These are phyloP conservation scores for Isoetes engelmannii DNA, from an alignment of 83 land plant species.

Conservation along the genomic window DNA sequence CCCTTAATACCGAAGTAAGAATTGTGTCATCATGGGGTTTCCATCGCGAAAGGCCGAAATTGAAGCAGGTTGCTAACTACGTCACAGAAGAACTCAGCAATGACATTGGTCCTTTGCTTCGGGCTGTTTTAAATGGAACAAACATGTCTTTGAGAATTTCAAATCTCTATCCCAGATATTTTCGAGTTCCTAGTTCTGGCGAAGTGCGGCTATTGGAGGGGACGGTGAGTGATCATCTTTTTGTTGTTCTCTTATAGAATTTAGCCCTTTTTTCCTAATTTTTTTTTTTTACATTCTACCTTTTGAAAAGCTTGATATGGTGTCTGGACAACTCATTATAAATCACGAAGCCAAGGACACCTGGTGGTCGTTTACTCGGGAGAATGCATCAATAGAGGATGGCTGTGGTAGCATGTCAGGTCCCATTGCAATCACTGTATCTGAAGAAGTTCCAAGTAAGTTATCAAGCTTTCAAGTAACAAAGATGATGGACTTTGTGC, in stretches of 20 bases:
- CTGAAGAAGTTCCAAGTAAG: conserved; percentile 99
- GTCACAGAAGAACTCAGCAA: conserved; percentile 16
- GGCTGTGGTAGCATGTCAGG: conserved; percentile 58
- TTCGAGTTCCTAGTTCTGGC: conserved; percentile 82
- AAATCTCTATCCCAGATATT: conserved; percentile 62
- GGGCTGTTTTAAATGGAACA: conserved; percentile 62
- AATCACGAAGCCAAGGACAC: conserved; percentile 39
- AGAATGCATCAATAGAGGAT: conserved; percentile 27
- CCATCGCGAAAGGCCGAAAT: conserved; percentile 81
- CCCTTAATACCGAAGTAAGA: conserved; percentile 32
- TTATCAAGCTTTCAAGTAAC: not conserved
- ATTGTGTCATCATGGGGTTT: conserved; percentile 61
- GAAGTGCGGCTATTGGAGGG: conserved; percentile 65
- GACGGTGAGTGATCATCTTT: conserved; percentile 35
- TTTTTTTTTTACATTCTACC: not conserved
- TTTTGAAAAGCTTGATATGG: conserved; percentile 36
- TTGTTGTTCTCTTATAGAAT: not conserved
- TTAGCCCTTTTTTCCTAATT: not conserved
- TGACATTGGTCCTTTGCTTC: conserved; percentile 31
- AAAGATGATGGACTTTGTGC: too few relatives aligned
- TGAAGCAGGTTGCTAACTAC: conserved; percentile 65
- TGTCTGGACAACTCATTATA: conserved; percentile 63
- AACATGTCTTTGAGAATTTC: conserved; percentile 36
- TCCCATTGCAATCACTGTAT: conserved; percentile 73
- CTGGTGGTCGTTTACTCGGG: conserved; percentile 92